Evolutionary conservation across 192 early-diverging fungal genomes (phyloP), one percentile per base, ranked within the genome.

Genomic region (Globomyces pollinis-pini): DNA sequence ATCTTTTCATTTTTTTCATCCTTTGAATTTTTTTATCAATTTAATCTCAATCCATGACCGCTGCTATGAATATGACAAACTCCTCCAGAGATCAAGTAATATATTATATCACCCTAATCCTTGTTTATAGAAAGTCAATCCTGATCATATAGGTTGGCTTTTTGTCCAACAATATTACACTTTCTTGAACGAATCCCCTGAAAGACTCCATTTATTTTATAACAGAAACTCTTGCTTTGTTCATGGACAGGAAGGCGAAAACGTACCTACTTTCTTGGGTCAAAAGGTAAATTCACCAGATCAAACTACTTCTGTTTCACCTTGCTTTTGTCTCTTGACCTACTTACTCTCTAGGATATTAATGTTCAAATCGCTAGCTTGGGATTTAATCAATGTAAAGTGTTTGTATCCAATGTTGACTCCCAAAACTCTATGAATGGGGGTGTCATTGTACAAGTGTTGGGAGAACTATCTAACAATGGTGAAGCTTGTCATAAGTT

Each of bases 151-250:
- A 43, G 92, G 92, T 28, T 88, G 87, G 88, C 81, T 93, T 62
- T 96, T 96, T 76, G 93, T 90, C 47, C 86, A 88, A 65, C 85
- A 94, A 66, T 96, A 93, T 70, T 96, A 96, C 73, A 91, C 88
- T 30, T 86, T 90, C 64, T 71, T 96, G 66, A 90, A 91, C 78
- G 85, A 84, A 61, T 82, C 88, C 13, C 91, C 91, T 28, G 52
- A 75, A 31, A 73, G 78, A 41, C 79, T 96, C 21, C 86, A 93
- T 75, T 79, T 72, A 61, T 94, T 93, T 71, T 96, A 93, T 78
- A 87, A 83, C 65, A 87, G 86, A 61, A 78, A 89, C 59, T 93
- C 92, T 9, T 79, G 72, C 26, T 86, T 85, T 61, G 77, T 89
- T 61, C 88, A 91, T 56, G 93, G 92, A 20, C 69, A 75, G 34